Conservation (phyloP, 441 rosid genomes). For the Erysimum cheiri region DNA sequence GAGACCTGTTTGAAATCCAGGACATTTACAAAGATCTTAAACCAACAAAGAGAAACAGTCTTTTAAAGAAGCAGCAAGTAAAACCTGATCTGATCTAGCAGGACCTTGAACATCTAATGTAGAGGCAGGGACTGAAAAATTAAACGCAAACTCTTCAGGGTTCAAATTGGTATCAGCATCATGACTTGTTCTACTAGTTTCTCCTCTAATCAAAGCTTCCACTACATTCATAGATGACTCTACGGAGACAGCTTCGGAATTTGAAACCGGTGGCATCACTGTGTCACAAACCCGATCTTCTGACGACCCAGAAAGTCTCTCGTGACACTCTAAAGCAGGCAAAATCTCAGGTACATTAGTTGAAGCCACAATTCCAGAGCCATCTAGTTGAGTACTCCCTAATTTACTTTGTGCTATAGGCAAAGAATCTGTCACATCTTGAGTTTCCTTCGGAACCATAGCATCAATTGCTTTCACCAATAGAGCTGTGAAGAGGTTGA, state of each 20-base stretch:
- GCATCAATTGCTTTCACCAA: conserved; percentile 12
- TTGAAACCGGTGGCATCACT: conserved; percentile 24
- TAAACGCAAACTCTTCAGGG: conserved; percentile 27
- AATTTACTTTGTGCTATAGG: conserved; percentile 38
- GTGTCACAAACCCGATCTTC: conserved; percentile 9
- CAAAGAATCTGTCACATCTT: not conserved
- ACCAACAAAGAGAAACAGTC: conserved; percentile 11
- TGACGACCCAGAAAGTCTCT: not conserved
- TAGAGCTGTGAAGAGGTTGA: conserved; percentile 15
- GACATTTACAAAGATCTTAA: conserved; percentile 2
- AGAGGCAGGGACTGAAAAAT: conserved; percentile 36
- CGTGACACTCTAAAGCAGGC: not conserved
- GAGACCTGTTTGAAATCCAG: not conserved
- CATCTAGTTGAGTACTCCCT: conserved; percentile 32
- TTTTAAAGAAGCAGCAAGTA: conserved; percentile 10
- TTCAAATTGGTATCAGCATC: too few relatives aligned
- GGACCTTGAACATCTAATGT: conserved; percentile 28
- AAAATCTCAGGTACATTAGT: conserved; percentile 33
- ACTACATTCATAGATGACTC: conserved; percentile 34
- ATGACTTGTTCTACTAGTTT: conserved; percentile 13
- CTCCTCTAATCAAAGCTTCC: conserved; percentile 26
- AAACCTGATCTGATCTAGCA: conserved; percentile 47
- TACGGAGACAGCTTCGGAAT: conserved; percentile 17
- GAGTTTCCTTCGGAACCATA: conserved; percentile 21
- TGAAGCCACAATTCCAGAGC: conserved; percentile 32